A percentile compares a stretch with the other conserved stretches of the same genome.
These are phyloP conservation scores for Chytriomyces sp. DNA, from an alignment of 192 early-diverging fungal species.

Conservation along the genomic window DNA sequence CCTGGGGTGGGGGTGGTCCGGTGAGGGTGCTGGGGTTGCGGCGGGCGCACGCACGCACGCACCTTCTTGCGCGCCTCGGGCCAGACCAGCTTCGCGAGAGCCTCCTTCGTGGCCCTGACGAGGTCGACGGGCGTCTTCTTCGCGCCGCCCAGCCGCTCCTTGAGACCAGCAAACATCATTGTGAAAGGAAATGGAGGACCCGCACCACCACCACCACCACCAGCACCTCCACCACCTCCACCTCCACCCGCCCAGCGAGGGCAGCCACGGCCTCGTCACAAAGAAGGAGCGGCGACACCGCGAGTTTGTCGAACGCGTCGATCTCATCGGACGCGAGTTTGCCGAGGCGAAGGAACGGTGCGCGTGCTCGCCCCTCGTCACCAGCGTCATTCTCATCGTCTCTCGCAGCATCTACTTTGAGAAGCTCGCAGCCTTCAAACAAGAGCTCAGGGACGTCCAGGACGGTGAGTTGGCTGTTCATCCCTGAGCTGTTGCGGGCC, in stretches of 20 bases:
- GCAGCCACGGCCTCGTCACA: constrained; percentile 24
- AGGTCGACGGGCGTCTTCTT: constrained; percentile 76
- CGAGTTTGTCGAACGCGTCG: constrained; percentile 57
- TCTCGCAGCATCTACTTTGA: constrained; percentile 34
- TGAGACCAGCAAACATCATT: constrained; percentile 22
- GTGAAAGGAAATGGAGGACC: too few relatives aligned
- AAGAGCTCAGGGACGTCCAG: constrained; percentile 31
- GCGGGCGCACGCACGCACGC: neutral
- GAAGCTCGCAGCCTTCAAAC: constrained; percentile 35
- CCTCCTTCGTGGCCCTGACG: constrained; percentile 84
- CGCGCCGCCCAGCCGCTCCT: too few relatives aligned
- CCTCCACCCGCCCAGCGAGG: too few relatives aligned
- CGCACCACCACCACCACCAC: too few relatives aligned
- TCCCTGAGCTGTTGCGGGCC: neutral
- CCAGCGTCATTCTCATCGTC: neutral
- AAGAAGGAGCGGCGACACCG: constrained; percentile 59
- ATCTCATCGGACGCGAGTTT: constrained; percentile 64
- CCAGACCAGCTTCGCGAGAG: constrained; percentile 74
- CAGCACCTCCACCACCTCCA: too few relatives aligned
- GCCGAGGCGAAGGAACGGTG: constrained; percentile 64
- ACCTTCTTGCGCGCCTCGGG: constrained; percentile 48
- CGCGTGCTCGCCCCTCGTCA: neutral
- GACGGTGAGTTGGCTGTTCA: constrained; percentile 15
- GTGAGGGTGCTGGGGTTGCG: neutral
- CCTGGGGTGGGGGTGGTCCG: constrained; percentile 48